Base-by-base conservation (phyloP, 2,329 filamentous ascomycete species). In the Sporothrix humicola region DNA sequence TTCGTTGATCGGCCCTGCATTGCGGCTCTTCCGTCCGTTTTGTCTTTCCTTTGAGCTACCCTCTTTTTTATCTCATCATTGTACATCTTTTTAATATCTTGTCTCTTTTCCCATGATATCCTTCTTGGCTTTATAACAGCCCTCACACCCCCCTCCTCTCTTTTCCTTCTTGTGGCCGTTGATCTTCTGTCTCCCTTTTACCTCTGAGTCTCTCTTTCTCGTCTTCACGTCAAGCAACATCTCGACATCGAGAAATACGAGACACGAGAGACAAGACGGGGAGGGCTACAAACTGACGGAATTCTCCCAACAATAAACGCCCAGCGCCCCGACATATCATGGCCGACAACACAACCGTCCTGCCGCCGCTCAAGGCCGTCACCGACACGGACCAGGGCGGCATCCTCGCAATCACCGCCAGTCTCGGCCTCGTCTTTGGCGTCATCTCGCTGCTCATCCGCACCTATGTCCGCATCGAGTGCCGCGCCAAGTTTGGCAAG, bases 381-480 rank as follows among this genome's bases (percentile, higher is more conserved):
- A 82, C 79, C 9, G 61, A 77, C n/a, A 77, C 79, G 26, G 79
- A 85, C 74, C 82, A 84, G 72, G 79, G 81, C 58, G 83, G 82
- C 15, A 74, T 84, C 26, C 78, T 85, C 20, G 77, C 82, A 6
- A 82, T 85, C 58, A 78, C 81, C 10, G 80, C 83, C 7, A 79
- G 81, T 0, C 76, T 84, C 15, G 79, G 79, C 1, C 74, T 85
- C 3, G 79, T 81, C 3, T 79, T 85, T 37, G 77, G 81, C 7
- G 69, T 85, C 0, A 78, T 82, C 12, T 82, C 83, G 0, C 75
- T 85, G 31, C 79, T 79, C 0, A 81, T 85, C 58, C 79, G 83
- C 8, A 73, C 82, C 1, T 85, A 82, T 72, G 80, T 84, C 17
- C 80, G 82, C 37, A 69, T 79, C 59, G 75, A 81, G 76, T 77